Evolutionary conservation across 2,329 filamentous ascomycete species (phyloP), one percentile per base, ranked within the genome.

Genomic region (Penicillium sp.): DNA sequence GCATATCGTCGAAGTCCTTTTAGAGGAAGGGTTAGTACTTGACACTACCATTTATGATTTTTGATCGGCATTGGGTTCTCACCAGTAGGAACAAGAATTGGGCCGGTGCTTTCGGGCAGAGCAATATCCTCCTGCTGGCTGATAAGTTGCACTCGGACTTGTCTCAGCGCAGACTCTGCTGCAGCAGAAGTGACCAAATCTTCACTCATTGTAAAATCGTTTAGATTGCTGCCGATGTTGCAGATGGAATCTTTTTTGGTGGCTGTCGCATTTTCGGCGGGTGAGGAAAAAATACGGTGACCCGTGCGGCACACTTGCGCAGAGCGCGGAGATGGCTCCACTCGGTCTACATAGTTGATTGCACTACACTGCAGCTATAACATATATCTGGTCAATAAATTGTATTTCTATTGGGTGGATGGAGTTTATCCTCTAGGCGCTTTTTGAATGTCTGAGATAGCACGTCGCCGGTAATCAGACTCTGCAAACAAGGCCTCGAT

Each of bases 401-500:
- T 29, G 23, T 31, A 15, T 51, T 33, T 17, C 31, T 44, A 44
- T 36, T 36, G 36, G 5, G 19, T 15, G 6, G 2, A 35, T 25
- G 10, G 6, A 1, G 6, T 27, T 39, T 33, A 66, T 51, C 59
- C 63, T 52, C 67, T 57, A 15, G 70, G 66, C 8, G 67, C 66
- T 49, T 75, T 75, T 62, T 76, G 75, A 55, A 88, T 86, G 58
- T 86, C 84, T 39, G 75, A 75, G 65, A 87, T 84, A 3, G 85
- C 83, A 66, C 77, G 79, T 61, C 83, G 78, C 55, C 85, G 75
- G 67, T 86, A 77, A 36, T 83, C 81, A 61, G 82, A 85, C 63
- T 87, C 86, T 19, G 85, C 84, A 70, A 88, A 88, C 36, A 88
- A 71, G 19, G 85, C 86, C 70, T 85, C 79, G 50, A 88, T 83